These are phyloP conservation scores for Zygosaccharomyces siamensis DNA, from an alignment of 805 yeast species.

Conservation along the genomic window DNA sequence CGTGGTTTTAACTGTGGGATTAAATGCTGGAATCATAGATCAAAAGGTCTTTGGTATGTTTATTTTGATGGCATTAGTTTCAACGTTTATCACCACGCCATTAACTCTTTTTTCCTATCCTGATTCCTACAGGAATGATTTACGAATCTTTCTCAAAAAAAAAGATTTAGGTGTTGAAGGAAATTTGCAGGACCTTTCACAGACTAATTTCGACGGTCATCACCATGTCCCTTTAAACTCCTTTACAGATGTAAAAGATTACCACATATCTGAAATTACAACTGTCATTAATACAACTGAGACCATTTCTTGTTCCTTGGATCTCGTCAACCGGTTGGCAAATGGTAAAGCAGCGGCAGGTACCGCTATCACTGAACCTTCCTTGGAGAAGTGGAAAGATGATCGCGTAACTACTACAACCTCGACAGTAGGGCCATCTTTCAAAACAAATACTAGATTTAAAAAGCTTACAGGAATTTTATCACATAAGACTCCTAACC, in stretches of 20 bases:
- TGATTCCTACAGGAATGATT: conserved; percentile 49
- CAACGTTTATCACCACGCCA: conserved; percentile 79
- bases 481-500: conserved; percentile 19
- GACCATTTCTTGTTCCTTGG: conserved; percentile 29
- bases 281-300: conserved; percentile 30
- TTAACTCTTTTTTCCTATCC: conserved; percentile 61
- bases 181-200: conserved; percentile 6
- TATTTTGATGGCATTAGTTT: conserved; percentile 72
- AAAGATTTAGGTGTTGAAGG: conserved; percentile 34
- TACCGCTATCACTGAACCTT: neutral
- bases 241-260: conserved; percentile 21
- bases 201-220: neutral
- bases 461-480: conserved; percentile 17
- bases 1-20: conserved; percentile 70
- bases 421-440: conserved; percentile 16
- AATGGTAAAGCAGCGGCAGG: conserved; percentile 8
- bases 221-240: conserved; percentile 7
- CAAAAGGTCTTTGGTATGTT: conserved; percentile 72
- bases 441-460: conserved; percentile 9
- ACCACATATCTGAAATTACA: conserved; percentile 18
- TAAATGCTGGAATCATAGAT: conserved; percentile 63
- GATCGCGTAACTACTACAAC: conserved; percentile 20
- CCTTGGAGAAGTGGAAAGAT: conserved; percentile 1
- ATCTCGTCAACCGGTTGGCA: conserved; percentile 27
- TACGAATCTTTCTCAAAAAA: conserved; percentile 32